Evolutionary conservation across 352 stramenopile genomes (phyloP), one percentile per base, ranked within the genome.

Genomic region (Pythium folliculosum): DNA sequence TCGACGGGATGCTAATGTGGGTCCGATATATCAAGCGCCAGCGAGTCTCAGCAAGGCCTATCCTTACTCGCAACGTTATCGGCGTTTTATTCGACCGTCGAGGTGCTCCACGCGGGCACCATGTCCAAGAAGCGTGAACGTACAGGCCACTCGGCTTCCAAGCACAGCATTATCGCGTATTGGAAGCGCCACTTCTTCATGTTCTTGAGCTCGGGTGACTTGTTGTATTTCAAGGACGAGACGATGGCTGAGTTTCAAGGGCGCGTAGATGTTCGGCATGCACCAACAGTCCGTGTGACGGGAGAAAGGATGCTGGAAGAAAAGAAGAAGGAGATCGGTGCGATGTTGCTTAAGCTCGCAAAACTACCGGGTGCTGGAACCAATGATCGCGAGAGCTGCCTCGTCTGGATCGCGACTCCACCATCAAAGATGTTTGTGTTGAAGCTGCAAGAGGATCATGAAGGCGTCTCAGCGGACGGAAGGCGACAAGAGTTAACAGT

Each of bases 371-470:
- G 56, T 7, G 71, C 68, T 0, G 38, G 38, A 3, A 72, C 70
- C 1, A 65, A 83, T 2, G 86, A 92, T 43, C 73, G 78, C 3
- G 84, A 90, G 53, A 82, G 73, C 8, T 92, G 84, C 55, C 70
- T 94, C 22, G 78, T 94, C 21, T 94, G 86, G 86, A 94, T 94
- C 52, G 86, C 86, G 9, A 92, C 82, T 8, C 86, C 86, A 32
- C 86, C 86, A 12, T 94, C 86, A 6, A 94, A 94, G 44, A 90
- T 92, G 84, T 94, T 93, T 59, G 82, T 93, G 32, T 44, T 93
- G 25, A 93, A 89, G 65, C 69, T 93, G 2, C 78, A 90, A 67
- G 82, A 93, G 16, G 81, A 89, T 25, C 71, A 82, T 14, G 84
- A 91, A 65, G 66, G 76, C 21, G 58, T 62, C 14, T 62, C 62